Evolutionary conservation across 306 rosid species (phyloP), one percentile per base, ranked within the genome.

Genomic region (Pyrus communis): DNA sequence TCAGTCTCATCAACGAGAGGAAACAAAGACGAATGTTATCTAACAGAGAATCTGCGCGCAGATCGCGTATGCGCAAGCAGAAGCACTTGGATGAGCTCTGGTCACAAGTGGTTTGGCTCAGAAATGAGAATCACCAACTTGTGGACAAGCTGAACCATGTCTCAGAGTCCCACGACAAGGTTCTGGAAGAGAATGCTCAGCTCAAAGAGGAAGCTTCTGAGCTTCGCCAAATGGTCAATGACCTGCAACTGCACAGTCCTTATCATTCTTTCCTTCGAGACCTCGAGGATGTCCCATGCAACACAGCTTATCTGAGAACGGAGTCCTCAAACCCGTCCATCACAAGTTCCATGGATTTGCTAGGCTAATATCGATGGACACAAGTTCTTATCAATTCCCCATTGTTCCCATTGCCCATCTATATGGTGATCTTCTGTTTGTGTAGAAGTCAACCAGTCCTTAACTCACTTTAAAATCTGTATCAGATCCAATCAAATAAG

Each of bases 41-140:
- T 0, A 95, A 95, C 77, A 72, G 99, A n/a, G 99, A 95, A 42
- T 95, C 99, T 0, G 99, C 99, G 0, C 91, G 99, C 4, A 66
- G 99, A 11, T 95, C 99, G 0, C 88, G 99, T 4, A 91, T 91
- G 93, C 87, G 99, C 63, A 95, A 92, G 87, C 97, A 95, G 80
- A 90, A 79, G 67, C 98, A 95, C 82, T 89, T 95, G 31, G 98
- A 95, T 75, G 99, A 95, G 78, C 90, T 95, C 5, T 95, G 99
- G 97, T 92, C 97, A 9, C 99, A 95, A 75, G 97, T 92, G 23
- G 82, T 91, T 59, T 95, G 99, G 99, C 88, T 92, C 4, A 77
- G 97, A 49, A 89, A 85, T 70, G 97, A 92, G 91, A 95, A 95
- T 35, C 91, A 87, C 49, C 93, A 88, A 52, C 90, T 95, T 12